Conservation (phyloP, 2,329 filamentous ascomycete species). For the Hymenoscyphus occultus region DNA sequence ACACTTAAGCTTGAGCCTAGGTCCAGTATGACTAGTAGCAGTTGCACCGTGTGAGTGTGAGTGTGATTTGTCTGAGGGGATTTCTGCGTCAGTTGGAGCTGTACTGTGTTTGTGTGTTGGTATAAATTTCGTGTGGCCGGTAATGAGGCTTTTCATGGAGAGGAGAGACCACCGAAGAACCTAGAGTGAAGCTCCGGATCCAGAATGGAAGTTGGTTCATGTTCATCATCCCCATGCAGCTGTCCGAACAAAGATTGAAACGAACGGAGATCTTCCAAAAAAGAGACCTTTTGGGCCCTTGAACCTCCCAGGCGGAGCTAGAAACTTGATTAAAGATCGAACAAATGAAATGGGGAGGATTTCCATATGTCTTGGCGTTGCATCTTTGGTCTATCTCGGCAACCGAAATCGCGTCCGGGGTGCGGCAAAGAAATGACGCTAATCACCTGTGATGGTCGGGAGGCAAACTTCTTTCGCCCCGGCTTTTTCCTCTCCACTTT, state of each 20-base stretch:
- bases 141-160: neutral
- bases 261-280: neutral
- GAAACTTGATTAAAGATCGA: neutral
- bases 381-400: neutral
- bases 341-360: neutral
- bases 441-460: neutral
- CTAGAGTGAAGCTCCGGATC: conserved; percentile 13
- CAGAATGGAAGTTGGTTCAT: neutral
- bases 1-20: no score
- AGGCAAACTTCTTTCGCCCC: conserved; percentile 7
- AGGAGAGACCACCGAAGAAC: neutral
- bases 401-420: neutral
- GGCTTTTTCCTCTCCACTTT: conserved; percentile 3
- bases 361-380: neutral
- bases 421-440: conserved; percentile 1
- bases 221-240: neutral
- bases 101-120: neutral
- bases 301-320: neutral
- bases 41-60: neutral
- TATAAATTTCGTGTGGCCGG: neutral
- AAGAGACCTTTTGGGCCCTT: neutral
- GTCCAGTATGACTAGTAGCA: neutral
- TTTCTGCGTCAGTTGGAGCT: neutral
- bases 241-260: neutral
- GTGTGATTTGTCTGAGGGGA: neutral